Evolutionary conservation across 2,329 filamentous ascomycete species (phyloP).

Genomic region (Metarhizium guizhouense): DNA sequence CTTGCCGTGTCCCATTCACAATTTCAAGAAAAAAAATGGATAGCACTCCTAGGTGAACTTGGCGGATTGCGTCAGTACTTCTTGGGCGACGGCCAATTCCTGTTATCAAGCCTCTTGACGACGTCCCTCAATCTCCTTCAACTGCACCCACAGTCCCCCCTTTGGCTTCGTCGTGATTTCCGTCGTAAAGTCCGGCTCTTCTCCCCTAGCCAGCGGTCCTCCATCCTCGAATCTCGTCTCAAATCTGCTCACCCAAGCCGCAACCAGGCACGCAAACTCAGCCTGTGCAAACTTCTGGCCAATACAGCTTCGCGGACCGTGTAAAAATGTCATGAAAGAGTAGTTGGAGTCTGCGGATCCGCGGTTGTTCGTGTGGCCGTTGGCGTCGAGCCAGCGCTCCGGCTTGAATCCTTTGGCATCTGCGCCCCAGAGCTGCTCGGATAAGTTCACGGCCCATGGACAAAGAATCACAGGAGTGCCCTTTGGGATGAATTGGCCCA

Average conservation of each 20-base stretch:
- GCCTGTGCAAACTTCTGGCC: conserved; percentile 64
- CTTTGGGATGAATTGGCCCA: conserved; percentile 56
- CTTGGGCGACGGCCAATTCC: no score
- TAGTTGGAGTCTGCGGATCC: conserved; percentile 41
- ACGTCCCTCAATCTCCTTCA: background rate
- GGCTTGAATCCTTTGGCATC: conserved; percentile 71
- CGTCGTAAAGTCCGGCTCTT: background rate
- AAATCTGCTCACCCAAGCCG: conserved; percentile 41
- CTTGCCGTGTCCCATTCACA: no score
- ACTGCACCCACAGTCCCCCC: background rate
- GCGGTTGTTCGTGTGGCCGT: conserved; percentile 11
- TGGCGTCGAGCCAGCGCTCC: conserved; percentile 54
- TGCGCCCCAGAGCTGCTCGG: conserved; percentile 61
- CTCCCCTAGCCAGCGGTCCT: background rate
- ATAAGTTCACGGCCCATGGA: conserved; percentile 61
- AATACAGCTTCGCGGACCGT: conserved; percentile 77
- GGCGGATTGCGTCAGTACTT: no score
- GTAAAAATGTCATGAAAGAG: conserved; percentile 67
- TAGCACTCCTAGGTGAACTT: no score
- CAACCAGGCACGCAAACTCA: conserved; percentile 66
- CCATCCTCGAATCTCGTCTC: conserved; percentile 1
- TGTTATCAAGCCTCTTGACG: no score
- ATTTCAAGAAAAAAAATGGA: no score
- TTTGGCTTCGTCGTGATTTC: background rate
- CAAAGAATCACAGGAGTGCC: conserved; percentile 60